A percentile compares a stretch with the other conserved stretches of the same genome.
Conservation (phyloP, 148 eudicot genomes). For the Nepenthes mirabilis region DNA sequence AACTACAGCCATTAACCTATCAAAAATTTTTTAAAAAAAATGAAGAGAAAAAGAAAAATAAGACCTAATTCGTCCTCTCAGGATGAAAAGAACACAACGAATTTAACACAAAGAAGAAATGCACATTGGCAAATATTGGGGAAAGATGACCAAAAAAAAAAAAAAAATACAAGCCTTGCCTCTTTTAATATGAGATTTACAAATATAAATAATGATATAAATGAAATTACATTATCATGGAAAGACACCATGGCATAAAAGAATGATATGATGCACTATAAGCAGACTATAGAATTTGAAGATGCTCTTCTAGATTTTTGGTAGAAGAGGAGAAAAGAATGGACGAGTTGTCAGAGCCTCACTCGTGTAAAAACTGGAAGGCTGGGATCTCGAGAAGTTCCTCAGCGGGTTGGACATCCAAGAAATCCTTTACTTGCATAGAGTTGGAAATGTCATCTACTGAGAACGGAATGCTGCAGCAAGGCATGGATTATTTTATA, state of each 20-base stretch:
- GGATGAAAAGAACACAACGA: no score
- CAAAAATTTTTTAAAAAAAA: no score
- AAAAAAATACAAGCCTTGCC: no score
- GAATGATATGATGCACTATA: neutral
- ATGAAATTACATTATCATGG: no score
- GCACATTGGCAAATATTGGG: no score
- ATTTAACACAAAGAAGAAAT: no score
- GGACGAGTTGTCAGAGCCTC: conserved; percentile 23
- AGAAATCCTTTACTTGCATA: conserved; percentile 59
- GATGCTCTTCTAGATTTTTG: neutral
- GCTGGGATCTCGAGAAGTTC: conserved; percentile 82
- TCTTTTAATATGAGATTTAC: no score
- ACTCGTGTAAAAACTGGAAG: conserved; percentile 85
- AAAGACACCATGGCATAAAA: neutral
- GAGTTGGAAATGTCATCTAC: conserved; percentile 74
- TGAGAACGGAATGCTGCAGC: conserved; percentile 89
- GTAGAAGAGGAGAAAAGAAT: conserved; percentile 9
- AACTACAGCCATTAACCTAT: no score
- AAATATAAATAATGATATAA: no score
- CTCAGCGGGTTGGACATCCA: conserved; percentile 65
- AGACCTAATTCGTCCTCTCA: no score
- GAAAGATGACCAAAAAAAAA: no score
- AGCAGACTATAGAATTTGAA: neutral
- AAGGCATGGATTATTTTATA: neutral
- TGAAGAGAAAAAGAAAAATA: no score